Base-by-base conservation (phyloP, 257 asterid genomes). In the Forsythia suspensa region DNA sequence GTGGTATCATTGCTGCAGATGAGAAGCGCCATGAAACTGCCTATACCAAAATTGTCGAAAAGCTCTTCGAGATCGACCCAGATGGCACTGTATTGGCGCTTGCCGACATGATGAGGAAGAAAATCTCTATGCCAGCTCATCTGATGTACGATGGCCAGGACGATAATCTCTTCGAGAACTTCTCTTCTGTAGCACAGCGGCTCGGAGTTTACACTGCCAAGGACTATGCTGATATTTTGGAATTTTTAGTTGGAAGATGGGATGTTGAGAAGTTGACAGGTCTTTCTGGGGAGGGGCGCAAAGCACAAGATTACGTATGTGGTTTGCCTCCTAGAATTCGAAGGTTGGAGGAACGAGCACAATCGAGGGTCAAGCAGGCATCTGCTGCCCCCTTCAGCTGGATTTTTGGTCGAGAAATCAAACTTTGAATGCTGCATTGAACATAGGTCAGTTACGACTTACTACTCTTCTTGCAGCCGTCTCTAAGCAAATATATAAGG, bases 11-110 rank as follows among this genome's bases (percentile, higher is more conserved):
- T 10, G 96, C 96, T 2, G 89, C 93, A 40, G 96, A 92, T 18
- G 97, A 92, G 90, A 92, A 91, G 77, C 94, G 97, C 40, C 97
- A 92, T 15, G 94, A 92, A 82, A 88, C 92, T 12, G 97, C 97
- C 29, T 92, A 92, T 55, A 89, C 94, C 81, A 92, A 89, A 83
- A 90, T 92, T 7, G 80, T 87, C 0, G 96, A 90, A 81, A 90
- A 92, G 92, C 92, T 92, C 55, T 92, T 92, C n/a, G 94, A 90
- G 75, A 80, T 89, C 65, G 97, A 92, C 63, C 96, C 97, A 0
- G 87, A 92, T 59, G 85, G 83, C 87, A 87, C 97, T 0, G 80
- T 90, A n/a, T 16, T 84, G 75, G 79, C 79, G 15, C 94, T 92
- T 8, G 92, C 91, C 4, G 90, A 91, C 84, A 91, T 91, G 97